phyloP scores from a whole-genome alignment of 73 alveolate species.

The Paramecium tetraurelia region DNA sequence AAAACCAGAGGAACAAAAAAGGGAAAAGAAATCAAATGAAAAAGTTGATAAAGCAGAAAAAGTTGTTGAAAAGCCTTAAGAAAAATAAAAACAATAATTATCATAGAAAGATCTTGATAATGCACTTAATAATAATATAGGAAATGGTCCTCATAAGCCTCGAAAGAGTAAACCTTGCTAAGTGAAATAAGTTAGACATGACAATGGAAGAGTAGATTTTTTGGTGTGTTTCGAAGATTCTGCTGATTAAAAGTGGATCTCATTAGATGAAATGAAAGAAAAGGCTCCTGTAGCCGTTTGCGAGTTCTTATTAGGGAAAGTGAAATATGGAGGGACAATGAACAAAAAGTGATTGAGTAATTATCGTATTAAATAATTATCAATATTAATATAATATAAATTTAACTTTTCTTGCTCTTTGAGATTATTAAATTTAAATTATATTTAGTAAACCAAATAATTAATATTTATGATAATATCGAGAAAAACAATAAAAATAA shows the following conservation, averaged over 20 bases:
- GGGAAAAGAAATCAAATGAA: not conserved
- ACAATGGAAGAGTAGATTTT: not conserved
- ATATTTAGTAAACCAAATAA: too few relatives aligned
- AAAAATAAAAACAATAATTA: not conserved
- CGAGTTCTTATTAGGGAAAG: conserved; percentile 20
- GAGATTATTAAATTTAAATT: too few relatives aligned
- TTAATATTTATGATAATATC: too few relatives aligned
- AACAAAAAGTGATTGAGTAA: not conserved
- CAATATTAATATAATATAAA: not conserved
- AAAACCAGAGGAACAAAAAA: not conserved
- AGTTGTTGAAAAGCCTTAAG: not conserved
- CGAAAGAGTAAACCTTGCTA: not conserved
- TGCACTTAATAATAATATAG: not conserved
- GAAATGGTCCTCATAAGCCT: not conserved
- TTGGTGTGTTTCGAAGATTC: not conserved
- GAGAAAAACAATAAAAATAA: too few relatives aligned
- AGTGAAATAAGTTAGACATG: not conserved
- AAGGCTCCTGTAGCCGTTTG: not conserved
- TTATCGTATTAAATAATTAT: not conserved
- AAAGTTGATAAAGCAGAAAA: not conserved
- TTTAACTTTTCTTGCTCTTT: not conserved
- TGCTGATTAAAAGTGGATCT: not conserved
- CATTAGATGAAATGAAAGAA: conserved; percentile 13
- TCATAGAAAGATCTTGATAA: not conserved
- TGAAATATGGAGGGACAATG: not conserved